Conservation (phyloP, 2,329 filamentous ascomycete species). For the Neofusicoccum cordaticola region DNA sequence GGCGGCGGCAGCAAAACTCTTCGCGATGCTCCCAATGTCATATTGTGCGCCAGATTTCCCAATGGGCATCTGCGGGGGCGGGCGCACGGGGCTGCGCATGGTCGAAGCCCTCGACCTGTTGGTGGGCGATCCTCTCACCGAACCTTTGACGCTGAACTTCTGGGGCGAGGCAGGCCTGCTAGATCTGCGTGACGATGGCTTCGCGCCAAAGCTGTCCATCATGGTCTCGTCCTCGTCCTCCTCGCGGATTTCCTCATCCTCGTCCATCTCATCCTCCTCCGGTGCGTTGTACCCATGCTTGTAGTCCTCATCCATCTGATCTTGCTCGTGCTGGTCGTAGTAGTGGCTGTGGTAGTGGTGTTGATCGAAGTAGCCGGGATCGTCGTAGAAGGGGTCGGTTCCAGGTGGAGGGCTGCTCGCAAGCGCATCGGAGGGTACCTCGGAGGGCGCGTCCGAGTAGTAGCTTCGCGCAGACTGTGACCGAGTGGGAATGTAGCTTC, state of each 20-base stretch:
- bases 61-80: constrained; percentile 5
- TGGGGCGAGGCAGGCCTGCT: constrained; percentile 17
- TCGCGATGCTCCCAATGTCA: constrained; percentile 68
- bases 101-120: constrained; percentile 22
- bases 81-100: constrained; percentile 23
- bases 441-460: constrained; percentile 17
- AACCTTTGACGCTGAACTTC: constrained; percentile 42
- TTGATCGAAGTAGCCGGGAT: constrained; percentile 19
- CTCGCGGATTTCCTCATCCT: constrained; percentile 25
- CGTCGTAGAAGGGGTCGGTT: constrained; percentile 19
- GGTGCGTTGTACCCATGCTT: background rate
- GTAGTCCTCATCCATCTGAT: constrained; percentile 9
- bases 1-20: constrained; percentile 37
- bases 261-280: constrained; percentile 23
- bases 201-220: constrained; percentile 22
- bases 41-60: constrained; percentile 49
- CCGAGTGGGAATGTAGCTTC: constrained; percentile 14
- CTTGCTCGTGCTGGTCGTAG: constrained; percentile 34
- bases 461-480: constrained; percentile 18
- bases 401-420: constrained; percentile 35
- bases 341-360: constrained; percentile 21
- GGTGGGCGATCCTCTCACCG: constrained; percentile 20
- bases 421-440: constrained; percentile 5
- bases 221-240: constrained; percentile 37
- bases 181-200: constrained; percentile 9